Percentiles rank a stretch among this genome's conserved stretches.
These are phyloP conservation scores for Candida gorgasii DNA, from an alignment of 805 yeast genomes.

Conservation along the genomic window DNA sequence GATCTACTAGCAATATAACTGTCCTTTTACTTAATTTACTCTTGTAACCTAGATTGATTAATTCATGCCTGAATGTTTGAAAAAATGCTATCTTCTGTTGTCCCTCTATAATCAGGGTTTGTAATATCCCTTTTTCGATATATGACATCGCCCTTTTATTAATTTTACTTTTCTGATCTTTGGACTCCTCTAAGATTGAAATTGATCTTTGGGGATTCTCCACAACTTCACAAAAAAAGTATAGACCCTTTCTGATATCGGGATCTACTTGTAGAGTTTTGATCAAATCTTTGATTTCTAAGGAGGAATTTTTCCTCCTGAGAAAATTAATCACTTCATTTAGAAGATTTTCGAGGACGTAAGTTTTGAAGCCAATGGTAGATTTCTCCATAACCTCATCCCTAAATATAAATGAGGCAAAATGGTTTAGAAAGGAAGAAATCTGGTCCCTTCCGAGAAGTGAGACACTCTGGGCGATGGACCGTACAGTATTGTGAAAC, in stretches of 20 bases:
- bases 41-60: slow-evolving; percentile 17
- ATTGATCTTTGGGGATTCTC: slow-evolving; percentile 28
- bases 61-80: slow-evolving; percentile 11
- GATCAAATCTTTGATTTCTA: not conserved
- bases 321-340: slow-evolving; percentile 11
- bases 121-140: slow-evolving; percentile 30
- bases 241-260: not conserved
- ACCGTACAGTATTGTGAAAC: slow-evolving; percentile 28
- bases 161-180: slow-evolving; percentile 21
- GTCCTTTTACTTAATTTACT: slow-evolving; percentile 14
- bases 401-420: slow-evolving; percentile 6
- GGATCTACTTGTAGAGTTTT: not conserved
- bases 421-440: slow-evolving; percentile 18
- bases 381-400: slow-evolving; percentile 7
- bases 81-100: slow-evolving; percentile 19
- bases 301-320: slow-evolving; percentile 11
- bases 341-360: slow-evolving; percentile 6
- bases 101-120: slow-evolving; percentile 16
- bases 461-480: slow-evolving; percentile 32
- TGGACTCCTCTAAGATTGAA: slow-evolving; percentile 24
- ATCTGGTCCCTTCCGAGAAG: slow-evolving; percentile 19
- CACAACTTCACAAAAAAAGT: slow-evolving; percentile 5
- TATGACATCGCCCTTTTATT: slow-evolving; percentile 15
- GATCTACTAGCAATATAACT: slow-evolving; percentile 14
- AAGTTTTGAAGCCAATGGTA: slow-evolving; percentile 17